Evolutionary conservation across 176 grass and related monocot species (phyloP), one percentile per base, ranked within the genome.

Genomic region (sorghum (Sorghum bicolor)): DNA sequence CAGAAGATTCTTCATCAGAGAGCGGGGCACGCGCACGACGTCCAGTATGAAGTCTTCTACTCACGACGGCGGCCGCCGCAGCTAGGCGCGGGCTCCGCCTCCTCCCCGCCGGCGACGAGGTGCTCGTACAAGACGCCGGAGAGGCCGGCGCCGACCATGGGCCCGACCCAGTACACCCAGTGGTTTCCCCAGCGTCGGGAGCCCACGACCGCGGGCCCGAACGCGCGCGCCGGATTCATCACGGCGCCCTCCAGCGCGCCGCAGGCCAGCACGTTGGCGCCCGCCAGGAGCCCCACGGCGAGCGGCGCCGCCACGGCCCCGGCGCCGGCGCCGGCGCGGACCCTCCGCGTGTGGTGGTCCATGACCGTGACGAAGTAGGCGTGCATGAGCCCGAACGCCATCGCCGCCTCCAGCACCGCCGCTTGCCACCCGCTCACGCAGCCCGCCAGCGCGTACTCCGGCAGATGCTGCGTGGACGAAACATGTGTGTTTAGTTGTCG

Each of bases 321-420:
- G 4, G 34, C 3, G 1, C 29, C 20, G 11, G n/a, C 58, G n/a
- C 7, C 2, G 9, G 9, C 5, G 24, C 4, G 11, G 33, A 10
- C 65, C 64, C 16, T 61, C 69, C 55, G 34, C 62, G 52, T 53
- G 10, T 26, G 22, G 32, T 10, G 4, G 40, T 57, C 67, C 52
- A 52, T 44, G 25, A 7, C 78, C 47, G 83, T 90, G 0, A 73
- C 79, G 78, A 74, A 82, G 72, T 82, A 80, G 40, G 78, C 67
- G 88, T 86, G 82, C 72, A 78, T 81, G 39, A 86, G 83, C 0
- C 83, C 88, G 78, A 90, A 90, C 65, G 83, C 85, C 88, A 86
- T 86, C 2, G 83, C 82, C 71, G 79, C 67, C 77, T 89, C 87
- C 71, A 85, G 63, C 47, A 76, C 82, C 50, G 26, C 48, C 11